phyloP scores from a whole-genome alignment of 2,329 filamentous ascomycete genomes.

The Colletotrichum karsti region DNA sequence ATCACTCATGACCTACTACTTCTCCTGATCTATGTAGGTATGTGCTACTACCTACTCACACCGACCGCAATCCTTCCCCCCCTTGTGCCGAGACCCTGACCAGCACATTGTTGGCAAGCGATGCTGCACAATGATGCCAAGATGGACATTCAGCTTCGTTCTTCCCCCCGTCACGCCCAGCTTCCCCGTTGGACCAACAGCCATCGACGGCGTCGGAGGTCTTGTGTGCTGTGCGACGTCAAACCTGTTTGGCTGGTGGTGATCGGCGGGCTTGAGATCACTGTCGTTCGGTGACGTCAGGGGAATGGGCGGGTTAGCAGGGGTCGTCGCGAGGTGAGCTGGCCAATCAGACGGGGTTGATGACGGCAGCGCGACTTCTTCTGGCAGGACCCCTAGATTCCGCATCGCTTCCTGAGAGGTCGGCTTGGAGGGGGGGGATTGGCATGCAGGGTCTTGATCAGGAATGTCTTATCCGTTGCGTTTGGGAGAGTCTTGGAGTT shows the following conservation, averaged over 20 bases:
- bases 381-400: constrained; percentile 28
- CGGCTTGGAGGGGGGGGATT: background rate
- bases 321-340: background rate
- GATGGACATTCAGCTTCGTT: background rate
- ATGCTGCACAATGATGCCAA: constrained; percentile 30
- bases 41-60: background rate
- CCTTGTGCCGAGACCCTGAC: constrained; percentile 15
- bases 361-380: background rate
- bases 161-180: background rate
- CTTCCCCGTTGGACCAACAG: background rate
- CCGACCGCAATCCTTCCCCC: background rate
- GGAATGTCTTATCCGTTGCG: background rate
- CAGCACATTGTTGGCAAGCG: background rate
- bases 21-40: background rate
- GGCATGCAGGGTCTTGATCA: constrained; percentile 20
- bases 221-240: constrained; percentile 7
- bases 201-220: background rate
- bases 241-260: constrained; percentile 25
- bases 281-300: constrained; percentile 24
- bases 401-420: background rate
- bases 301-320: background rate
- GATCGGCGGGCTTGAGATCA: constrained; percentile 22
- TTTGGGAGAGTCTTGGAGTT: background rate
- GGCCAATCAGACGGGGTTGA: constrained; percentile 2
- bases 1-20: background rate